These are phyloP conservation scores for Saturnispora bothae DNA, from an alignment of 805 yeast species.

Conservation along the genomic window DNA sequence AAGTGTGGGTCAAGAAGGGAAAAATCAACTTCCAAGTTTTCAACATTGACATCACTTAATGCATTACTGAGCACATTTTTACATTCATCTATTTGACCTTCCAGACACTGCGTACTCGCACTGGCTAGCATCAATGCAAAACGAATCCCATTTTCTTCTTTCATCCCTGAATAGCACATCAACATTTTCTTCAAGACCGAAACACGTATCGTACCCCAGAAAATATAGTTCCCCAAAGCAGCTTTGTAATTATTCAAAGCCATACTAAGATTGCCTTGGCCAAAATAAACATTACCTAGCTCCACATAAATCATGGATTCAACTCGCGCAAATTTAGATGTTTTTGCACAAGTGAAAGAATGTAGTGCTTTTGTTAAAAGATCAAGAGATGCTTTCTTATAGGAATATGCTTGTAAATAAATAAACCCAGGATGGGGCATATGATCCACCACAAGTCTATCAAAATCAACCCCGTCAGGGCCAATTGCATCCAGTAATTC, in stretches of 20 bases:
- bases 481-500: conserved; percentile 35
- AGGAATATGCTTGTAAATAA: conserved; percentile 28
- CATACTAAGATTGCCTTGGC: conserved; percentile 26
- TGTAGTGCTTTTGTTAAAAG: conserved; percentile 29
- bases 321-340: conserved; percentile 28
- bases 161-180: conserved; percentile 27
- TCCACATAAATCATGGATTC: conserved; percentile 37
- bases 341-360: conserved; percentile 28
- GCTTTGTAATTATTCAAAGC: conserved; percentile 34
- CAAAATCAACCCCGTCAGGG: conserved; percentile 27
- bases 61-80: no score
- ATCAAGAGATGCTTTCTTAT: conserved; percentile 12
- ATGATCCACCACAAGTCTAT: conserved; percentile 25
- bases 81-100: no score
- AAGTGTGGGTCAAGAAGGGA: no score
- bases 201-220: conserved; percentile 30
- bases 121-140: no score
- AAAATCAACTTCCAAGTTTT: no score
- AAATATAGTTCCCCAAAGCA: conserved; percentile 27
- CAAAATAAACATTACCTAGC: conserved; percentile 39
- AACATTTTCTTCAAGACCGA: conserved; percentile 29
- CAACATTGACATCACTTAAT: no score
- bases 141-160: conserved; percentile 24
- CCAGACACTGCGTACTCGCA: no score
- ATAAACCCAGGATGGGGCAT: conserved; percentile 36